These are phyloP conservation scores for Breynia disticha DNA, from an alignment of 441 rosid species.

Conservation along the genomic window DNA sequence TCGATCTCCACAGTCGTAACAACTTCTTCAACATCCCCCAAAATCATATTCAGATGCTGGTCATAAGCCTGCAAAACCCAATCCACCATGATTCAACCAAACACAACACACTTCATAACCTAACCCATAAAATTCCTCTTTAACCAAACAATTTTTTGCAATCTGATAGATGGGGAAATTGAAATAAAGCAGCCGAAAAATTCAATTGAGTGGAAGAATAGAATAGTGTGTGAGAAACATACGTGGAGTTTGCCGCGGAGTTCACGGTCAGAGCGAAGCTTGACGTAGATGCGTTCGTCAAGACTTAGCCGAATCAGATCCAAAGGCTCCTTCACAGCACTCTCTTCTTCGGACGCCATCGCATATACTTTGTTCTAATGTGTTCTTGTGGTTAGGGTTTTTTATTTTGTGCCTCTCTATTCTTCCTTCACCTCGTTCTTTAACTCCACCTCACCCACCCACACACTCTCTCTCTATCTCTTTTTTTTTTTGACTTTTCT, in stretches of 20 bases:
- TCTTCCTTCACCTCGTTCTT: too few species aligned
- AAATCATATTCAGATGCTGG: slow-evolving; percentile 98
- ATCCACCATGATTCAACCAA: not conserved
- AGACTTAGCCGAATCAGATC: slow-evolving; percentile 94
- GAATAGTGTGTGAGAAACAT: slow-evolving; percentile 1
- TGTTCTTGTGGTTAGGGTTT: too few species aligned
- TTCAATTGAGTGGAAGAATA: too few species aligned
- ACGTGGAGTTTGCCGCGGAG: slow-evolving; percentile 99
- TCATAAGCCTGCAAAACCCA: slow-evolving; percentile 72
- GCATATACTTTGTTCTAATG: too few species aligned
- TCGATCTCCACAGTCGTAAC: slow-evolving; percentile 94
- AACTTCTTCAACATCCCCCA: slow-evolving; percentile 96
- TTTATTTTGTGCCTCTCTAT: too few species aligned
- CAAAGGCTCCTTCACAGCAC: slow-evolving; percentile 92
- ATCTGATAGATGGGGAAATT: too few species aligned
- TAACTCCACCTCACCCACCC: too few species aligned
- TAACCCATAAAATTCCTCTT: too few species aligned
- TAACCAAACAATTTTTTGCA: too few species aligned
- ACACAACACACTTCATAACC: not conserved
- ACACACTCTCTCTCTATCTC: too few species aligned
- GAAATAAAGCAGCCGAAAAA: too few species aligned
- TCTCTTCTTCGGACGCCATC: slow-evolving; percentile 88
- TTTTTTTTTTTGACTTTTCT: too few species aligned
- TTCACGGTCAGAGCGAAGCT: slow-evolving; percentile 98
- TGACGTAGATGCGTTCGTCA: slow-evolving; percentile 96